Percentiles rank a stretch among this genome's conserved stretches.
Evolutionary conservation across 148 eudicot species (phyloP).

Genomic region (Tetragonia tetragonoides): DNA sequence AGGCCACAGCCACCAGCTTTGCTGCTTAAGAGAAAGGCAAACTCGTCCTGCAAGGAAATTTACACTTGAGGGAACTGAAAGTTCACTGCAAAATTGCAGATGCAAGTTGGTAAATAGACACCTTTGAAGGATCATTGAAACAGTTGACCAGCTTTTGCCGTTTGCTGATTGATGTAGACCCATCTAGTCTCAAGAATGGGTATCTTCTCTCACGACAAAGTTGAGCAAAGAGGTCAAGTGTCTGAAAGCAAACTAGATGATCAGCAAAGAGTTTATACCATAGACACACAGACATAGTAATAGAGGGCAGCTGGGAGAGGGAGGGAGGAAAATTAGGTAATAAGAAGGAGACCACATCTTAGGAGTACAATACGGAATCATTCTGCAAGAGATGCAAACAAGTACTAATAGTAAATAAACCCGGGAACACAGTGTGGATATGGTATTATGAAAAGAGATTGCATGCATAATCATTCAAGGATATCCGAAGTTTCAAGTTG

Average conservation of each 20-base stretch:
- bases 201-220: slow-evolving; percentile 97
- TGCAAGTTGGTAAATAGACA: slow-evolving; percentile 21
- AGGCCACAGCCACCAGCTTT: slow-evolving; percentile 99
- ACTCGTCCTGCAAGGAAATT: slow-evolving; percentile 78
- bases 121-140: slow-evolving; percentile 95
- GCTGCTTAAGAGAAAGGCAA: slow-evolving; percentile 98
- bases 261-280: slow-evolving; percentile 6
- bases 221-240: slow-evolving; percentile 96
- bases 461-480: neutral
- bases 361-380: neutral
- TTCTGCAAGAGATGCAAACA: neutral
- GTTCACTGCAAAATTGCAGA: slow-evolving; percentile 1
- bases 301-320: slow-evolving; percentile 4
- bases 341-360: neutral
- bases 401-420: neutral
- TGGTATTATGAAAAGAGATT: neutral
- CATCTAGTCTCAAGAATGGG: slow-evolving; percentile 92
- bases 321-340: neutral
- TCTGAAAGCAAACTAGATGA: slow-evolving; percentile 42
- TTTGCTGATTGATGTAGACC: slow-evolving; percentile 83
- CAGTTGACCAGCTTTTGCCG: slow-evolving; percentile 92
- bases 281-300: neutral
- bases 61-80: slow-evolving; percentile 11
- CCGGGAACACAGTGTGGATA: neutral
- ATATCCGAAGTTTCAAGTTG: slow-evolving; percentile 3